Conservation (phyloP, 2,329 filamentous ascomycete genomes). For the Trichophaea hybrida region DNA sequence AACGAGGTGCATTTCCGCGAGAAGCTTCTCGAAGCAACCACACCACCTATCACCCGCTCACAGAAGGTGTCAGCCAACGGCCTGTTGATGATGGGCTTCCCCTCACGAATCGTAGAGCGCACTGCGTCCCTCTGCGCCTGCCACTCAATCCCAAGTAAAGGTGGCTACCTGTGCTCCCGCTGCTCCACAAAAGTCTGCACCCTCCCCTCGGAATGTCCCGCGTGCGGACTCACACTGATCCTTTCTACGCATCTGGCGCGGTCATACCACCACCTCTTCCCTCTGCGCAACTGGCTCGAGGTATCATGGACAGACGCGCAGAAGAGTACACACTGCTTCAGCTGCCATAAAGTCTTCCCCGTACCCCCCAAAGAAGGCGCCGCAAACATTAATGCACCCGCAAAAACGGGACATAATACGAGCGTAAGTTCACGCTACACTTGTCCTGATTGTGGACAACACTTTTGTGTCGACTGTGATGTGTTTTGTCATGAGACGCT, state of each 20-base stretch:
- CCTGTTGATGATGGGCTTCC: slow-evolving; percentile 96
- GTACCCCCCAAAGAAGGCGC: slow-evolving; percentile 27
- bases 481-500: slow-evolving; percentile 86
- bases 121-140: slow-evolving; percentile 67
- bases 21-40: slow-evolving; percentile 75
- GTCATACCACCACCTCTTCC: slow-evolving; percentile 89
- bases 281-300: slow-evolving; percentile 76
- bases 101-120: slow-evolving; percentile 64
- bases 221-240: slow-evolving; percentile 81
- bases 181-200: slow-evolving; percentile 81
- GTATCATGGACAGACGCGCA: slow-evolving; percentile 57
- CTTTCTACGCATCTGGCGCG: slow-evolving; percentile 82
- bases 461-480: slow-evolving; percentile 98
- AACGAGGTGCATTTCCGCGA: slow-evolving; percentile 81
- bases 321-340: slow-evolving; percentile 53
- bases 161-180: slow-evolving; percentile 81
- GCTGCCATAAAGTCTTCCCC: slow-evolving; percentile 64
- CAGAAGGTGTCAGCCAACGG: slow-evolving; percentile 44
- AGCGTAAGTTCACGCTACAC: slow-evolving; percentile 51
- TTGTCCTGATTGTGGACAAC: slow-evolving; percentile 70
- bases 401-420: slow-evolving; percentile 16
- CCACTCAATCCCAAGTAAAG: slow-evolving; percentile 31
- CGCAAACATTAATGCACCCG: slow-evolving; percentile 24
- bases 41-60: slow-evolving; percentile 67
- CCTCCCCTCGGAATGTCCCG: slow-evolving; percentile 78